Evolutionary conservation across 1,284 basidiomycete genomes (phyloP), one percentile per base, ranked within the genome.

Genomic region (Xerocomus nothofagi): DNA sequence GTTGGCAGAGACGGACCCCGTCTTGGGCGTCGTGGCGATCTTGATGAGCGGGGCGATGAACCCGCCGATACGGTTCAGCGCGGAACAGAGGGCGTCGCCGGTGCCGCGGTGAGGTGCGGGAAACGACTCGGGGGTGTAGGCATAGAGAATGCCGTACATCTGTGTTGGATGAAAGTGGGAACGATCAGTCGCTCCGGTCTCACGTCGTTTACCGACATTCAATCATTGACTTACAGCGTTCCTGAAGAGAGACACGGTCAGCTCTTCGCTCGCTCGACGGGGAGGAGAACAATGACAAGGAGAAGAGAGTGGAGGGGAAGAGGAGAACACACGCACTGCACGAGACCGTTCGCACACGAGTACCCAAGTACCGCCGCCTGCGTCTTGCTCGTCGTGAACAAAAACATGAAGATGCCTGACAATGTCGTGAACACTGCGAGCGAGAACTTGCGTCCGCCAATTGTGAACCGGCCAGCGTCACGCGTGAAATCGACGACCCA

Each of bases 101-200:
- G 84, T 84, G 5, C 82, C 84, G 33, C 84, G 73, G 48, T 80
- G 77, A 1, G 81, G 80, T 0, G 80, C 79, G 0, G 83, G 81
- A 69, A 86, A 86, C 10, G 83, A 76, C 57, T 85, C 82, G 17
- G 84, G 84, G 1, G 79, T 79, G 57, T 81, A 81, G 3, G 79
- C 80, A 55, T 77, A 85, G 18, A 84, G 70, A 10, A 84, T 74
- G 12, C 79, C 81, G 59, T 83, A 81, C 80, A 81, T 81, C 73
- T 77, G 40, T 34, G 32, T 30, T 32, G n/a, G 17, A 4, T 4
- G 23, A 24, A 5, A 24, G 23, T 6, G 26, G 12, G 18, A 12
- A 37, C 7, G n/a, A 10, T 51, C 8, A 53, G 34, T 31, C n/a
- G 15, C n/a, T 17, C 11, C 6, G 4, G n/a, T 43, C 15, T 9